Percentiles rank a stretch among this genome's conserved stretches.
Conservation (phyloP, 176 grass and related monocot genomes). For the Zizania latifolia region DNA sequence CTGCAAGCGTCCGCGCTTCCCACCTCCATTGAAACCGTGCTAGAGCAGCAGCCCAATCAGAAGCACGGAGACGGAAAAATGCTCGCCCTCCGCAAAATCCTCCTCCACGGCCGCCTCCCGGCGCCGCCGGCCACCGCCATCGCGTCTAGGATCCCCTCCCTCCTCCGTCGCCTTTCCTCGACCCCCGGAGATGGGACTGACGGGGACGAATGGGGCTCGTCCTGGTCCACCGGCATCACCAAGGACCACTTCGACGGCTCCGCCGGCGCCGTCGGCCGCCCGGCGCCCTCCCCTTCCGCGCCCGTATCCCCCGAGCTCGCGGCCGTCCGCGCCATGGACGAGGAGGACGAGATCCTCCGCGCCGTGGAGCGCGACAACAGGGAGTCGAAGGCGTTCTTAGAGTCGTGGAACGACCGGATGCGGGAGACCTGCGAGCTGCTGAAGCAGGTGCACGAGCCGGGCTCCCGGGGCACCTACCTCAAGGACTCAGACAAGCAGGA, state of each 20-base stretch:
- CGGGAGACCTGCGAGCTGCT: constrained; percentile 63
- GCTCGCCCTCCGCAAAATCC: constrained; percentile 52
- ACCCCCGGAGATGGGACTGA: constrained; percentile 1
- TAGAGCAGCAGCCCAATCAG: constrained; percentile 27
- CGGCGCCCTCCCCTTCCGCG: neutral
- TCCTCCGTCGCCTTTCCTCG: constrained; percentile 34
- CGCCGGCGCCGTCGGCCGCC: constrained; percentile 25
- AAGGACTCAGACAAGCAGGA: constrained; percentile 94
- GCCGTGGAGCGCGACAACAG: constrained; percentile 31
- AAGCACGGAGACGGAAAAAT: constrained; percentile 30
- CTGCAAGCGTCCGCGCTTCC: neutral
- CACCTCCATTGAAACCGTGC: constrained; percentile 27
- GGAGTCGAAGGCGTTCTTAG: constrained; percentile 45
- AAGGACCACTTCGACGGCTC: constrained; percentile 93
- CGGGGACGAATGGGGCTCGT: constrained; percentile 62
- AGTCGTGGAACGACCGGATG: constrained; percentile 54
- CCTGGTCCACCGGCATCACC: constrained; percentile 83
- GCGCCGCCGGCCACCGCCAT: constrained; percentile 24
- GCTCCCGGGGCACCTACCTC: constrained; percentile 67
- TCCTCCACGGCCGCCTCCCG: constrained; percentile 56
- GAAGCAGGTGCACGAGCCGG: constrained; percentile 79
- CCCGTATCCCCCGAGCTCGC: constrained; percentile 26
- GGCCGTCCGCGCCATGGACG: constrained; percentile 52
- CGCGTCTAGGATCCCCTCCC: constrained; percentile 31
- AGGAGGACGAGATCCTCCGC: constrained; percentile 46